Evolutionary conservation across 2,329 filamentous ascomycete species (phyloP).

Genomic region (Aspergillus tamarii): DNA sequence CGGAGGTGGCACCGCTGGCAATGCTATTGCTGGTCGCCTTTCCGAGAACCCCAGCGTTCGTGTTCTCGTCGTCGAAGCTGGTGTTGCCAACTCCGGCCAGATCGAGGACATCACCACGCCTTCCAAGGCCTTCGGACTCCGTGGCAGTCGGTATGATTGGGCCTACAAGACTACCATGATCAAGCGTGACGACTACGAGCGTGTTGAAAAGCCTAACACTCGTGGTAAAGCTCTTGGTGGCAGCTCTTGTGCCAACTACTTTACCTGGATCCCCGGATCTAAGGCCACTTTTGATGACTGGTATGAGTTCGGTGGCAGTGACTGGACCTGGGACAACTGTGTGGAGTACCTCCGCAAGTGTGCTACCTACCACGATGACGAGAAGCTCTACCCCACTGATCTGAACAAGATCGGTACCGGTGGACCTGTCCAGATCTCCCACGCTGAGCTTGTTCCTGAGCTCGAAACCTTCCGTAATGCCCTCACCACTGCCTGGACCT

Average conservation of each 20-base stretch:
- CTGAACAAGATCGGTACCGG: slow-evolving; percentile 55
- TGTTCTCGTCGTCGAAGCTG: slow-evolving; percentile 42
- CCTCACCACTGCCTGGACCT: slow-evolving; percentile 57
- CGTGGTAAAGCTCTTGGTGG: slow-evolving; percentile 64
- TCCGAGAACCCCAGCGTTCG: slow-evolving; percentile 54
- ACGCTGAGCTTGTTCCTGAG: slow-evolving; percentile 59
- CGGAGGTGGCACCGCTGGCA: slow-evolving; percentile 42
- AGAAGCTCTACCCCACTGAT: slow-evolving; percentile 49
- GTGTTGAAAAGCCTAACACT: slow-evolving; percentile 66
- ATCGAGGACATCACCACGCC: slow-evolving; percentile 61
- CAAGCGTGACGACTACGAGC: slow-evolving; percentile 58
- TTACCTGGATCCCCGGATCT: slow-evolving; percentile 64
- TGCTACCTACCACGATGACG: slow-evolving; percentile 62
- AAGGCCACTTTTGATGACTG: slow-evolving; percentile 60
- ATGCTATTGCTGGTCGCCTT: slow-evolving; percentile 53
- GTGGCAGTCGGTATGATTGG: slow-evolving; percentile 63
- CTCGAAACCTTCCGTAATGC: slow-evolving; percentile 51
- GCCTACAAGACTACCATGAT: slow-evolving; percentile 65
- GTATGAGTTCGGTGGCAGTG: slow-evolving; percentile 49
- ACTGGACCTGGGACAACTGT: slow-evolving; percentile 61
- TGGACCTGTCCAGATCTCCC: slow-evolving; percentile 59
- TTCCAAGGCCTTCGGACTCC: slow-evolving; percentile 58
- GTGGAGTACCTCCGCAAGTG: slow-evolving; percentile 59
- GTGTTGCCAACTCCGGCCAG: slow-evolving; percentile 50
- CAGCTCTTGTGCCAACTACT: slow-evolving; percentile 64